Evolutionary conservation across 371 early-diverging fungal species (phyloP).

Genomic region (Mucor plumbeus): DNA sequence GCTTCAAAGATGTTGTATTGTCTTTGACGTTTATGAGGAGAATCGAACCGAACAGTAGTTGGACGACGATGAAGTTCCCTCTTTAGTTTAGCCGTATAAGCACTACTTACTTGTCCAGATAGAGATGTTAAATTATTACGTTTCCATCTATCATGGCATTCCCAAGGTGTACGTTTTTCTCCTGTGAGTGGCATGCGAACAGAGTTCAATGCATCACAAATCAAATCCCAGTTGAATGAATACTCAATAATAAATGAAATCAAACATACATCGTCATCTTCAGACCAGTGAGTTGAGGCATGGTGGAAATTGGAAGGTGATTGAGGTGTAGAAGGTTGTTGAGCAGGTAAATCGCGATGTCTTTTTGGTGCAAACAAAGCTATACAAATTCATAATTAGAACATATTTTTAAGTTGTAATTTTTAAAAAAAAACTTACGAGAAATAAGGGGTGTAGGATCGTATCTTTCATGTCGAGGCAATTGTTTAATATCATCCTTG

Average conservation of each 20-base stretch:
- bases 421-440: constrained; percentile 38
- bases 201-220: constrained; percentile 65
- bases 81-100: constrained; percentile 21
- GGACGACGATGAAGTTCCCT: constrained; percentile 35
- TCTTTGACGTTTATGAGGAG: constrained; percentile 37
- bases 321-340: constrained; percentile 51
- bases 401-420: neutral
- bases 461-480: constrained; percentile 39
- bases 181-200: constrained; percentile 58
- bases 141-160: constrained; percentile 65
- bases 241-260: constrained; percentile 61
- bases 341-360: constrained; percentile 50
- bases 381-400: constrained; percentile 2
- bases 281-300: constrained; percentile 59
- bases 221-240: constrained; percentile 73
- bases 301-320: constrained; percentile 29
- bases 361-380: constrained; percentile 58
- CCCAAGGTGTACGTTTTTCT: constrained; percentile 70
- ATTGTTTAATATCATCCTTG: constrained; percentile 35
- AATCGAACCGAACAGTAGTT: constrained; percentile 27
- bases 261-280: constrained; percentile 73
- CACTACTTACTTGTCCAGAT: constrained; percentile 49
- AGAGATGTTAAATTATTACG: constrained; percentile 49
- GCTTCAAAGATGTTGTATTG: constrained; percentile 50
- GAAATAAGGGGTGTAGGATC: constrained; percentile 32